Evolutionary conservation across 306 rosid genomes (phyloP).

Genomic region (Heteromeles arbutifolia): DNA sequence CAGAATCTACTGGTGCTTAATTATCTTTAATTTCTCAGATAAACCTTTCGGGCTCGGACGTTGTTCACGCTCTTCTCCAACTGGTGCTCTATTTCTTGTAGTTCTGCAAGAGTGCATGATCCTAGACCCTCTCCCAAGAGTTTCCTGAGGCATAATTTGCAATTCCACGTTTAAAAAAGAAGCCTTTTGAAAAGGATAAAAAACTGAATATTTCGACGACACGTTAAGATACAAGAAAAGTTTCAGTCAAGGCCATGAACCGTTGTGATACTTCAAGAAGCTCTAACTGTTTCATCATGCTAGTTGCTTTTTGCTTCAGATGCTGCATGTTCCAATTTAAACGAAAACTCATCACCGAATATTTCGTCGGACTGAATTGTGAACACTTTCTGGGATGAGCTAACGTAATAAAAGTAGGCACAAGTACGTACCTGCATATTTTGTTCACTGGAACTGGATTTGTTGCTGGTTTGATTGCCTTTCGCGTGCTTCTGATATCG

Average conservation of each 20-base stretch:
- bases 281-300: slow-evolving; percentile 62
- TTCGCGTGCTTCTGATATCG: slow-evolving; percentile 51
- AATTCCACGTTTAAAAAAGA: slow-evolving; percentile 4
- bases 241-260: slow-evolving; percentile 24
- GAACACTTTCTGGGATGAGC: not conserved
- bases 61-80: slow-evolving; percentile 54
- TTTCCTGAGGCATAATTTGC: slow-evolving; percentile 35
- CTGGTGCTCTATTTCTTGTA: slow-evolving; percentile 55
- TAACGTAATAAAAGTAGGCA: not conserved
- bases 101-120: slow-evolving; percentile 57
- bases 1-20: not conserved
- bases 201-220: not conserved
- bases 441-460: slow-evolving; percentile 29
- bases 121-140: slow-evolving; percentile 63
- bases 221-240: not conserved
- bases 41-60: slow-evolving; percentile 65
- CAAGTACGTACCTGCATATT: slow-evolving; percentile 40
- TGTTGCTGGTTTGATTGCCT: slow-evolving; percentile 20
- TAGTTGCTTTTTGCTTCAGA: slow-evolving; percentile 53
- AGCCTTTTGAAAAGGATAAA: not conserved
- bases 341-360: not conserved
- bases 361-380: not conserved
- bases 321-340: slow-evolving; percentile 34
- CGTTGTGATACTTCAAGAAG: slow-evolving; percentile 66
- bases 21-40: not conserved